Percentiles rank a stretch among this genome's conserved stretches.
Conservation (phyloP, 805 yeast species). For the Myxozyma sirexii region DNA sequence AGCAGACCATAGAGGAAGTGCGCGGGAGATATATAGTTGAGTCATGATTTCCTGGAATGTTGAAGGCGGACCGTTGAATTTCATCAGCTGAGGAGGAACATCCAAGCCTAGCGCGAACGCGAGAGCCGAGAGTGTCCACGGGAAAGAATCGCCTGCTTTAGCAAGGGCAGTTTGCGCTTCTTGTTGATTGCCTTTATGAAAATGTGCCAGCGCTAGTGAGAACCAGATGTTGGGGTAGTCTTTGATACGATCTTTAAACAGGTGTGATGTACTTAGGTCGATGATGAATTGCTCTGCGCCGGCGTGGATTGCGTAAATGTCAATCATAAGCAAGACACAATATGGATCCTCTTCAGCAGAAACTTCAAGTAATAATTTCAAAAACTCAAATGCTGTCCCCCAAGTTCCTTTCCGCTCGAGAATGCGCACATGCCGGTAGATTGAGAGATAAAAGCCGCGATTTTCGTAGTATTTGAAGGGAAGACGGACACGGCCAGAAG, state of each 20-base stretch:
- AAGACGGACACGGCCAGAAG: conserved; percentile 60
- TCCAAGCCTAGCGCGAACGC: conserved; percentile 48
- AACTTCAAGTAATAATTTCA: conserved; percentile 68
- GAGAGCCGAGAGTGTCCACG: conserved; percentile 58
- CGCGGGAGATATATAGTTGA: conserved; percentile 33
- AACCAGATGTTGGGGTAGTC: conserved; percentile 70
- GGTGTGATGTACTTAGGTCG: conserved; percentile 58
- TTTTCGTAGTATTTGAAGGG: conserved; percentile 77
- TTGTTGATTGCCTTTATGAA: conserved; percentile 43
- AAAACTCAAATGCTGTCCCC: conserved; percentile 73
- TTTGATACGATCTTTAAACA: conserved; percentile 65
- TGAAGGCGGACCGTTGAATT: conserved; percentile 26
- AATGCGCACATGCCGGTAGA: conserved; percentile 70
- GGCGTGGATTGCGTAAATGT: conserved; percentile 69
- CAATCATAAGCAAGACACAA: conserved; percentile 82
- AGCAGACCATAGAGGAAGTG: conserved; percentile 35
- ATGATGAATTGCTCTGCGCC: conserved; percentile 66
- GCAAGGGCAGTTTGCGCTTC: conserved; percentile 54
- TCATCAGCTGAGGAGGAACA: conserved; percentile 19
- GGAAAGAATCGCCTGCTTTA: conserved; percentile 58
- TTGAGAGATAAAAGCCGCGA: conserved; percentile 72
- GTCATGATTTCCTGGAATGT: conserved; percentile 33
- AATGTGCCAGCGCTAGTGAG: conserved; percentile 65
- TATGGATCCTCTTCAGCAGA: conserved; percentile 75
- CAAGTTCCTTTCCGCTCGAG: conserved; percentile 78